Base-by-base conservation (phyloP, 768 basidiomycete species). In the Russula sp. region DNA sequence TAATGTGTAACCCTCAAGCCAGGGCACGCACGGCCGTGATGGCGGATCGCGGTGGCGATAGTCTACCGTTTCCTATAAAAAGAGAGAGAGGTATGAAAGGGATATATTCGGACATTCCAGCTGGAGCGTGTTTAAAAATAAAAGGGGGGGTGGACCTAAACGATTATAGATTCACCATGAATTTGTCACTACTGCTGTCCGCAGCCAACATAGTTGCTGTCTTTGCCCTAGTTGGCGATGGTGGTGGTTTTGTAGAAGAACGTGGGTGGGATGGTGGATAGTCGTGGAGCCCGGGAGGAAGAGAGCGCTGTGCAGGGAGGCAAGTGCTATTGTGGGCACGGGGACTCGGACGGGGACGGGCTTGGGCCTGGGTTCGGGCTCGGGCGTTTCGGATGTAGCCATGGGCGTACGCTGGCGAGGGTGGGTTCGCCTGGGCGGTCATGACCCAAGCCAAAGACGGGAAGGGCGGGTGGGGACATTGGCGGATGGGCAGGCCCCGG, bases 381-480 rank as follows among this genome's bases (percentile, higher is more conserved):
- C 22, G 48, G 14, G 54, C 59, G 14, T 57, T 65, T 51, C 61
- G 55, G 20, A 57, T 34, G 49, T 65, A 65, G 16, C 64, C 64
- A n/a, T 46, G 16, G 13, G 64, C 32, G 44, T 61, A 57, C 18
- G 49, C 55, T 5, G 10, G 8, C 14, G 49, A 22, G 0, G 64
- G 64, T 3, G 64, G 64, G 50, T 65, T 65, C 18, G 55, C 40
- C 36, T 65, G 32, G 40, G 64, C 16, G 24, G 50, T 57, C 38
- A 65, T 61, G 20, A 65, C 64, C 64, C 64, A 65, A 3, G 64
- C 32, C 26, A 65, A 38, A 10, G 64, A 65, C 13, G 64, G 64
- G 60, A 65, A 65, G 18, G 63, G 59, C 3, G 64, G 64, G 6
- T 61, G 53, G 20, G 44, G n/a, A 10, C 4, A n/a, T 20, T 61